A percentile compares a stretch with the other conserved stretches of the same genome.
phyloP scores from a whole-genome alignment of 306 rosid species.

The Quercus agrifolia region DNA sequence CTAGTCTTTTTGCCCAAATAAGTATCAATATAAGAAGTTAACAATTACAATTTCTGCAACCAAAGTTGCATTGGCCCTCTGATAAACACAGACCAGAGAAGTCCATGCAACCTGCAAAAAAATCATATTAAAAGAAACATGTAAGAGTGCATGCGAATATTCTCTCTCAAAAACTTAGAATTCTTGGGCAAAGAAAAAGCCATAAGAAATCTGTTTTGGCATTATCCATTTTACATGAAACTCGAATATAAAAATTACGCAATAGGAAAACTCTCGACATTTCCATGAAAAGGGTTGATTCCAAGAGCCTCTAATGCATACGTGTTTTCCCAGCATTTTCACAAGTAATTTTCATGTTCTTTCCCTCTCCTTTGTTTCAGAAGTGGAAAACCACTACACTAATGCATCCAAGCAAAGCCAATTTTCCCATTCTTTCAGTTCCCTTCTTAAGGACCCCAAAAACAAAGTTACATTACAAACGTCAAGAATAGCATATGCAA shows the following conservation, averaged over 20 bases:
- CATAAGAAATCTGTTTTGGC: not conserved
- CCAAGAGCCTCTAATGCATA: not conserved
- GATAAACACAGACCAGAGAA: constrained; percentile 40
- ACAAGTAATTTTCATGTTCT: not conserved
- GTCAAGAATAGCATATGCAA: not conserved
- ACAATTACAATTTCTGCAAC: constrained; percentile 23
- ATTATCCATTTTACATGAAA: not conserved
- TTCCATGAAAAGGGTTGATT: not conserved
- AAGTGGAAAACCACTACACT: not conserved
- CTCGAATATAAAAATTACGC: not conserved
- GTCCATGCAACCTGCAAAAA: constrained; percentile 73
- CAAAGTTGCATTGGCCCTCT: constrained; percentile 58
- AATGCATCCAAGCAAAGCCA: not conserved
- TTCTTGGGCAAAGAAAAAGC: not conserved
- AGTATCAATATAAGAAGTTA: not conserved
- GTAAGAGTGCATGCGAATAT: not conserved
- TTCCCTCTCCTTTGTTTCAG: not conserved
- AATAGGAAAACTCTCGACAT: not conserved
- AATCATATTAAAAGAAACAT: not conserved
- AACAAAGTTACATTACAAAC: not conserved
- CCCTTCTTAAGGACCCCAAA: not conserved
- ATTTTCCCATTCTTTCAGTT: not conserved
- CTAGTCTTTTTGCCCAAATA: constrained; percentile 19
- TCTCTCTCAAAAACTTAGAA: not conserved
- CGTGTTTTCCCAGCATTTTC: not conserved